These are phyloP conservation scores for Ophiosphaerella narmari DNA, from an alignment of 2,329 filamentous ascomycete species.

Conservation along the genomic window DNA sequence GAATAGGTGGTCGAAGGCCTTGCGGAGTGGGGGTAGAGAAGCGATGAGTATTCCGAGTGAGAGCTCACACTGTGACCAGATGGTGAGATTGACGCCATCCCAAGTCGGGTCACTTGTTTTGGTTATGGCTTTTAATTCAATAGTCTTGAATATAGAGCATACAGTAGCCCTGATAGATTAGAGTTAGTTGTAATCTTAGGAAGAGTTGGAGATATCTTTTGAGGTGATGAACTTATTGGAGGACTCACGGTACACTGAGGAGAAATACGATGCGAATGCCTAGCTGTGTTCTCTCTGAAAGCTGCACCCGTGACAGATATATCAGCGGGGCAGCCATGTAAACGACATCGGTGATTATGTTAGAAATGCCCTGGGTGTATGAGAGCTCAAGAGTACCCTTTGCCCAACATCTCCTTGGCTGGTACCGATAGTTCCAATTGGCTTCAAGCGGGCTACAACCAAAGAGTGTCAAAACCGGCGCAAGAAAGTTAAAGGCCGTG, in stretches of 20 bases:
- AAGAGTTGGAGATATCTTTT: neutral
- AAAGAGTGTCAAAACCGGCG: slow-evolving; percentile 25
- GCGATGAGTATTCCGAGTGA: slow-evolving; percentile 32
- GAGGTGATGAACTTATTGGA: neutral
- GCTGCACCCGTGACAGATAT: slow-evolving; percentile 31
- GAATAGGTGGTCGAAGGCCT: slow-evolving; percentile 29
- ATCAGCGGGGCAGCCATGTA: slow-evolving; percentile 33
- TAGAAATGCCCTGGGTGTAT: slow-evolving; percentile 25
- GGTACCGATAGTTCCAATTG: slow-evolving; percentile 30
- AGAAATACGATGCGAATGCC: slow-evolving; percentile 32
- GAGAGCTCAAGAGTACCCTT: slow-evolving; percentile 10
- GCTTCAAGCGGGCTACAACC: slow-evolving; percentile 30
- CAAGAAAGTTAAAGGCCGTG: slow-evolving; percentile 25
- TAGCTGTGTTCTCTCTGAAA: slow-evolving; percentile 31
- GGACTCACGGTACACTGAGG: slow-evolving; percentile 29
- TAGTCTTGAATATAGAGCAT: slow-evolving; percentile 30
- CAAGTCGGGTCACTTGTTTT: slow-evolving; percentile 30
- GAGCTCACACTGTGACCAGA: slow-evolving; percentile 30
- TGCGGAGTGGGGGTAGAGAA: slow-evolving; percentile 30
- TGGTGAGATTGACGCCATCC: slow-evolving; percentile 29
- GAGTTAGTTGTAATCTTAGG: neutral
- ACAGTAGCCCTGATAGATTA: slow-evolving; percentile 19
- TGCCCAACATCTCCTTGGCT: slow-evolving; percentile 23
- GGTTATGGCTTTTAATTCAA: slow-evolving; percentile 22
- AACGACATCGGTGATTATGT: slow-evolving; percentile 33